Percentiles rank a stretch among this genome's conserved stretches.
These are phyloP conservation scores for Suhomyces taliae DNA, from an alignment of 1,139 yeast genomes.

Conservation along the genomic window DNA sequence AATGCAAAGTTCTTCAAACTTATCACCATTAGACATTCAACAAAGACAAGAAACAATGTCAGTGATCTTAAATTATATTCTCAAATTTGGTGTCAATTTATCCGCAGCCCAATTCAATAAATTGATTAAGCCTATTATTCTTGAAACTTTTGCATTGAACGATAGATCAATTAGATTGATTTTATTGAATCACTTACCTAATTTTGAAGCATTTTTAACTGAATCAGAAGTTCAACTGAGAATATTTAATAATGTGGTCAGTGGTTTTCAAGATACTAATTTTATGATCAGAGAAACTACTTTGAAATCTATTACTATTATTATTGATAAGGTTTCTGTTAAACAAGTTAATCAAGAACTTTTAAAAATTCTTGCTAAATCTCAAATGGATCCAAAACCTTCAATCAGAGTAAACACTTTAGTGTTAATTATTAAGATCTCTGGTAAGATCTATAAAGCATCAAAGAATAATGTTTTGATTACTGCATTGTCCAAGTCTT, in stretches of 20 bases:
- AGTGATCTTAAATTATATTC: constrained; percentile 45
- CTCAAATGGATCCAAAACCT: constrained; percentile 82
- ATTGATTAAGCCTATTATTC: constrained; percentile 60
- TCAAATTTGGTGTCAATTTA: constrained; percentile 45
- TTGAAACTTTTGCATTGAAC: constrained; percentile 60
- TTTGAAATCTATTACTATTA: constrained; percentile 61
- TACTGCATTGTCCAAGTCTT: constrained; percentile 82
- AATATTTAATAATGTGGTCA: constrained; percentile 64
- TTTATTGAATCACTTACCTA: constrained; percentile 62
- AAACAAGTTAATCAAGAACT: constrained; percentile 87
- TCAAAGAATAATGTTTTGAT: constrained; percentile 73
- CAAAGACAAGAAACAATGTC: constrained; percentile 43
- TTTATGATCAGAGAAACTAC: constrained; percentile 80
- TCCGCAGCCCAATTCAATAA: constrained; percentile 41
- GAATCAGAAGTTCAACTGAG: constrained; percentile 67
- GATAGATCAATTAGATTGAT: constrained; percentile 79
- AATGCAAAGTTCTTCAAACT: constrained; percentile 17
- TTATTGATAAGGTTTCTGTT: constrained; percentile 69
- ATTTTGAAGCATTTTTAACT: constrained; percentile 51
- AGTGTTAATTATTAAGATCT: constrained; percentile 69
- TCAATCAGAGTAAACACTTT: constrained; percentile 87
- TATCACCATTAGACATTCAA: constrained; percentile 31
- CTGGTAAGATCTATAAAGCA: constrained; percentile 57
- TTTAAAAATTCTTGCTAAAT: constrained; percentile 75
- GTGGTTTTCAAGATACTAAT: constrained; percentile 86